phyloP scores from a whole-genome alignment of 108 stramenopile species.

The Craspedostauros australis region DNA sequence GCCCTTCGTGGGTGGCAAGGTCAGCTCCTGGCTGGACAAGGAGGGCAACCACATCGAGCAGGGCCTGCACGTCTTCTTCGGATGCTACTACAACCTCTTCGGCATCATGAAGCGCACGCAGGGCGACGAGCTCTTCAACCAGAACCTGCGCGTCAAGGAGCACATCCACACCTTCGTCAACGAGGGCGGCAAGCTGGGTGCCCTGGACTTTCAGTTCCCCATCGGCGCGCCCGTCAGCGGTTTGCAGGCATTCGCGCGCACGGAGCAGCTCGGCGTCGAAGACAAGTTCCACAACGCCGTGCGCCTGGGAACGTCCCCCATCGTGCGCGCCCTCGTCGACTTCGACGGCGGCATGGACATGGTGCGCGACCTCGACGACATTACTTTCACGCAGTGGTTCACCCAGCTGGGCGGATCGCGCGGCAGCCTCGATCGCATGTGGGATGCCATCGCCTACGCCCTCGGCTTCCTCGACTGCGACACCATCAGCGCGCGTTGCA shows the following conservation, averaged over 20 bases:
- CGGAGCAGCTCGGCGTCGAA: conserved; percentile 78
- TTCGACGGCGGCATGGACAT: conserved; percentile 96
- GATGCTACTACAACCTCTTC: conserved; percentile 97
- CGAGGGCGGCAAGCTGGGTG: conserved; percentile 81
- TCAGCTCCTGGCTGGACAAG: conserved; percentile 91
- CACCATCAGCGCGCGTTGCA: conserved; percentile 91
- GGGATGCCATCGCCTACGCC: conserved; percentile 97
- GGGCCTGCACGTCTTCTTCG: conserved; percentile 97
- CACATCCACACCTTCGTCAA: conserved; percentile 94
- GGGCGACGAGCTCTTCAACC: conserved; percentile 78
- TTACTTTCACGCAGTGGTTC: conserved; percentile 97
- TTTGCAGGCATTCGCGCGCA: conserved; percentile 86
- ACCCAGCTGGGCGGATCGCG: conserved; percentile 82
- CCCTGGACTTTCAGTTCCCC: conserved; percentile 88
- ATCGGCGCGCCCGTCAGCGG: conserved; percentile 94
- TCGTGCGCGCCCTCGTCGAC: conserved; percentile 90
- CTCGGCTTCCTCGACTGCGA: conserved; percentile 96
- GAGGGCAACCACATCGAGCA: conserved; percentile 98
- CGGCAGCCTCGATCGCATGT: conserved; percentile 89
- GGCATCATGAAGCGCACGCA: conserved; percentile 97
- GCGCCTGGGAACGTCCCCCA: conserved; percentile 85
- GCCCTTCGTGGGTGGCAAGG: conserved; percentile 92
- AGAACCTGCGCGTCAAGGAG: conserved; percentile 87
- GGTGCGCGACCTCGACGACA: conserved; percentile 94
- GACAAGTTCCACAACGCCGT: conserved; percentile 94